Evolutionary conservation across 2,329 filamentous ascomycete species (phyloP).

Genomic region (Arthrocladium fulminans): DNA sequence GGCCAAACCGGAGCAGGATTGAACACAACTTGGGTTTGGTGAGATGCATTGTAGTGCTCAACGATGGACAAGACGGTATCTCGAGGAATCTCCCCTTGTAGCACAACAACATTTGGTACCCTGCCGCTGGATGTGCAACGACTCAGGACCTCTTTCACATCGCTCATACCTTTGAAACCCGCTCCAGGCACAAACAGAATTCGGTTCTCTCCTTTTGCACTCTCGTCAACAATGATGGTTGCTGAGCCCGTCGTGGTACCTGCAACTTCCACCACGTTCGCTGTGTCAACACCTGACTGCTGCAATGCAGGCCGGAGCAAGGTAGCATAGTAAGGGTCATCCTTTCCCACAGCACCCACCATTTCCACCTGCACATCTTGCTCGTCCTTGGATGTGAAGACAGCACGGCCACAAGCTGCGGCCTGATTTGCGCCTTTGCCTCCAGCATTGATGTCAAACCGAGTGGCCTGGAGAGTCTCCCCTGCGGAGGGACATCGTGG

Average conservation of each 20-base stretch:
- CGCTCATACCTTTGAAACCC: conserved; percentile 46
- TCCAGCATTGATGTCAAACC: conserved; percentile 71
- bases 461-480: conserved; percentile 74
- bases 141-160: conserved; percentile 31
- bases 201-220: conserved; percentile 61
- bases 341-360: conserved; percentile 60
- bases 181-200: conserved; percentile 67
- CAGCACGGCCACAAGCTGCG: conserved; percentile 76
- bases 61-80: conserved; percentile 57
- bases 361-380: conserved; percentile 50
- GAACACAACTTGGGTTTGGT: conserved; percentile 58
- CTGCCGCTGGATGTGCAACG: conserved; percentile 29
- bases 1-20: conserved; percentile 86
- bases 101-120: conserved; percentile 55
- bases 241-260: conserved; percentile 58
- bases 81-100: conserved; percentile 71
- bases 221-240: conserved; percentile 66
- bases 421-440: conserved; percentile 97
- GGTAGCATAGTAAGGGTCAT: conserved; percentile 54
- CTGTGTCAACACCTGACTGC: conserved; percentile 54
- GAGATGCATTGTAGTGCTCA: conserved; percentile 36
- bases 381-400: conserved; percentile 28
- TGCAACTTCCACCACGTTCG: conserved; percentile 41
- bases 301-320: conserved; percentile 51
- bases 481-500: conserved; percentile 72